Percentiles rank a stretch among this genome's conserved stretches.
phyloP scores from a whole-genome alignment of 2,329 filamentous ascomycete genomes.

The Alternaria alternata region DNA sequence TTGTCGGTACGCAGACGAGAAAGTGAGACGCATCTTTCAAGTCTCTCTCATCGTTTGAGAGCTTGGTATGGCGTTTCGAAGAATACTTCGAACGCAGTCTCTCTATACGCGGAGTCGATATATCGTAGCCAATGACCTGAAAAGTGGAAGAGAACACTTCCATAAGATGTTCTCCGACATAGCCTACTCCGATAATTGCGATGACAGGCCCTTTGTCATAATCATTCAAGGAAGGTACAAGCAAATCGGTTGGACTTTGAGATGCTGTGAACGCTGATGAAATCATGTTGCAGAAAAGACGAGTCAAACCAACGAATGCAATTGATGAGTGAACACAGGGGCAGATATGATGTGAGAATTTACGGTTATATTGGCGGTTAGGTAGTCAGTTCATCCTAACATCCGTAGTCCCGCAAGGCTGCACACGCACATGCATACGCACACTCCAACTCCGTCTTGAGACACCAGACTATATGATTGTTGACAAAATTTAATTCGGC shows the following conservation, averaged over 20 bases:
- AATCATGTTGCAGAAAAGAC: background rate
- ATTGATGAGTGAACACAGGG: background rate
- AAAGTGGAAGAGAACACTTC: slow-evolving; percentile 54
- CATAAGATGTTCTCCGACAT: slow-evolving; percentile 62
- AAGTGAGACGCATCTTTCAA: slow-evolving; percentile 57
- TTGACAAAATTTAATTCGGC: background rate
- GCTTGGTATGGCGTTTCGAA: background rate
- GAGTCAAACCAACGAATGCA: background rate
- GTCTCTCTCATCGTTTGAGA: slow-evolving; percentile 1
- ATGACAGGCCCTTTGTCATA: background rate
- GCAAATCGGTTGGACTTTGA: background rate
- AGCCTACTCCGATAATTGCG: slow-evolving; percentile 63
- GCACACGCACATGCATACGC: background rate
- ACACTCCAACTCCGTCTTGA: background rate
- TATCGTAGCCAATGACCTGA: slow-evolving; percentile 53
- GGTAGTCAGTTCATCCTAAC: background rate
- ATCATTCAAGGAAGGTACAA: background rate
- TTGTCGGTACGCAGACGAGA: slow-evolving; percentile 63
- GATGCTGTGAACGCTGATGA: background rate
- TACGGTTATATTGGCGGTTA: background rate
- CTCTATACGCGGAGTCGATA: slow-evolving; percentile 16
- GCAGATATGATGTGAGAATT: background rate
- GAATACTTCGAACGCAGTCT: slow-evolving; percentile 1
- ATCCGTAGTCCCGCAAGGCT: background rate
- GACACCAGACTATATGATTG: background rate